A percentile compares a stretch with the other conserved stretches of the same genome.
Conservation (phyloP, 2,329 filamentous ascomycete genomes). For the Tricladium varicosporioides region DNA sequence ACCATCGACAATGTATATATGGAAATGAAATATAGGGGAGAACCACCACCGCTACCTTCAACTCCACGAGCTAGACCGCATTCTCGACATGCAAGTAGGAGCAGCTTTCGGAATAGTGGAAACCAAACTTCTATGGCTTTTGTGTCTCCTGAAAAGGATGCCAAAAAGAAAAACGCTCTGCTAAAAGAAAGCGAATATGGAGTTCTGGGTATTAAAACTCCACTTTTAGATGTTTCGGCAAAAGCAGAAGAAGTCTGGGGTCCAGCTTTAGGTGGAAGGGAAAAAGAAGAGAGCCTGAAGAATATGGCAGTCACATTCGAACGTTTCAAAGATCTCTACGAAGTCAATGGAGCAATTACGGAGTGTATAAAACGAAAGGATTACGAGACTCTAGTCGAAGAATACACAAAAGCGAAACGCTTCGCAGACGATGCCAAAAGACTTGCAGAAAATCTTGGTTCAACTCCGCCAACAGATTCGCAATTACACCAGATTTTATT, state of each 20-base stretch:
- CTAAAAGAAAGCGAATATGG: constrained; percentile 92
- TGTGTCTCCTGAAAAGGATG: constrained; percentile 42
- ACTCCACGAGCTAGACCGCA: constrained; percentile 33
- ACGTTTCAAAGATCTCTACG: constrained; percentile 77
- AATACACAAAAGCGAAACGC: constrained; percentile 79
- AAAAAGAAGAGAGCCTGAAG: constrained; percentile 86
- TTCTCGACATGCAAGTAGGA: constrained; percentile 36
- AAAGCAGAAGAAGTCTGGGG: constrained; percentile 99
- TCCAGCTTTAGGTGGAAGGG: constrained; percentile 83
- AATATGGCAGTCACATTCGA: constrained; percentile 73
- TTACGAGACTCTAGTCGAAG: constrained; percentile 82
- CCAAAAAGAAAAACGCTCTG: constrained; percentile 81
- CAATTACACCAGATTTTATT: constrained; percentile 85
- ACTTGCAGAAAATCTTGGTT: constrained; percentile 57
- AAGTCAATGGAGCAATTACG: constrained; percentile 72
- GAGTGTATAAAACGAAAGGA: constrained; percentile 90
- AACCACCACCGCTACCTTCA: constrained; percentile 41
- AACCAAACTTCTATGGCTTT: constrained; percentile 30
- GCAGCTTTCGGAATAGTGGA: constrained; percentile 39
- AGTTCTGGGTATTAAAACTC: constrained; percentile 81
- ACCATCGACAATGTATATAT: constrained; percentile 99
- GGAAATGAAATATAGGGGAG: constrained; percentile 83
- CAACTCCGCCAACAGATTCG: constrained; percentile 65
- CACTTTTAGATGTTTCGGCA: constrained; percentile 83
- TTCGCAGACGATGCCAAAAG: constrained; percentile 76